Base-by-base conservation (phyloP, 208 protist genomes). In the Leishmania martiniquensis region DNA sequence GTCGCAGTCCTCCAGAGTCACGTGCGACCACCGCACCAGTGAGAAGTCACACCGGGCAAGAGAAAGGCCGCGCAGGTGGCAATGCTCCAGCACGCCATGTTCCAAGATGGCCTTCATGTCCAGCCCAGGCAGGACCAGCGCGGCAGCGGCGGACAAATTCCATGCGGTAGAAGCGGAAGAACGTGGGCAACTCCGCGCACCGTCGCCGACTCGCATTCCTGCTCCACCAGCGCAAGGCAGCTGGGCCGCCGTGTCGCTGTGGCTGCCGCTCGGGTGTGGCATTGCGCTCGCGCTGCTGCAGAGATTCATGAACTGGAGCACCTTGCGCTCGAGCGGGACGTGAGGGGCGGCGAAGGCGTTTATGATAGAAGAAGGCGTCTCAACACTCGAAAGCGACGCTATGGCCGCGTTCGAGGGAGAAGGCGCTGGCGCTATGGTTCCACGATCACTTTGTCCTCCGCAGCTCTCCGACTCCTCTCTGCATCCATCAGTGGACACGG, bases 41-140 rank as follows among this genome's bases (percentile, higher is more conserved):
- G 92, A 91, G 65, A 92, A 88, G 77, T 96, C 90, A 52, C 84
- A 86, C 32, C 85, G 86, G 45, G 68, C 73, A 47, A 96, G 72
- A 12, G 77, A 85, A 15, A 89, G 83, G 32, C 83, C 59, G 0
- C 77, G 75, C 47, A 96, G 78, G 37, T 80, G 72, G 10, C 85
- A 37, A 9, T 62, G 39, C 20, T 74, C 55, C 17, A 96, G 49
- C 22, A 82, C 67, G 0, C 85, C 84, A 62, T 81, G 83, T 0
- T 57, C n/a, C 32, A 96, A 51, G 49, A 96, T 51, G 32, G 90
- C 90, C 81, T 93, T 93, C 60, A 92, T 74, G 70, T 96, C 92
- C 9, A 86, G 72, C 9, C 92, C 92, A 2, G 82, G 68, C 37
- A 93, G 79, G 22, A 96, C 72, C 57, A 92, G 73, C 57, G 89